Evolutionary conservation across 352 stramenopile species (phyloP).

Genomic region (Phytopythium litorale): DNA sequence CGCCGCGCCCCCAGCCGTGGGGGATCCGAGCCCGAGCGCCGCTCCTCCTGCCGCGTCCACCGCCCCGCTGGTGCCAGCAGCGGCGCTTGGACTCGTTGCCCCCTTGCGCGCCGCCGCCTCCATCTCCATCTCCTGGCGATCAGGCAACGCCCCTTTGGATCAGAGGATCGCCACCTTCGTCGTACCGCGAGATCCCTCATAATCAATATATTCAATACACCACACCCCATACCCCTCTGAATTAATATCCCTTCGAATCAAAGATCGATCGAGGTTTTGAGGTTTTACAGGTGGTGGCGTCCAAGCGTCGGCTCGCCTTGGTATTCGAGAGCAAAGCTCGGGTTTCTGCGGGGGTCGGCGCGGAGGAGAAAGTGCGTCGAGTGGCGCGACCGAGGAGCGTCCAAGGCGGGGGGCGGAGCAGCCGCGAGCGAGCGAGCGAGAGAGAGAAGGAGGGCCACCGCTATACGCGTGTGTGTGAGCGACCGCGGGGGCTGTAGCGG

Average conservation of each 20-base stretch:
- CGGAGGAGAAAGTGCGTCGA: background rate
- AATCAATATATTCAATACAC: background rate
- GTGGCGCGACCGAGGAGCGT: background rate
- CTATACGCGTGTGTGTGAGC: background rate
- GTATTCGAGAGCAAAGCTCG: background rate
- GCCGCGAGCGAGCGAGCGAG: background rate
- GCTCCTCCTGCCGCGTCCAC: background rate
- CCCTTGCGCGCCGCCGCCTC: slow-evolving; percentile 4
- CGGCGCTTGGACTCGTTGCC: slow-evolving; percentile 4
- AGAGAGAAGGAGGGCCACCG: background rate
- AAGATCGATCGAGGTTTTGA: slow-evolving; percentile 7
- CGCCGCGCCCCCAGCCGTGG: slow-evolving; percentile 1
- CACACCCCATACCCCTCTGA: background rate
- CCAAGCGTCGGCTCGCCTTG: background rate
- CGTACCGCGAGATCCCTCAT: background rate
- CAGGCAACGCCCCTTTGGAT: background rate
- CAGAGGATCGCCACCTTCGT: background rate
- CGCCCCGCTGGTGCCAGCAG: background rate
- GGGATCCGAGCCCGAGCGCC: background rate
- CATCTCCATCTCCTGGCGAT: background rate
- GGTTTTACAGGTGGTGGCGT: slow-evolving; percentile 8
- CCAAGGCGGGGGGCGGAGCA: background rate
- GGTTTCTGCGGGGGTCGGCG: background rate
- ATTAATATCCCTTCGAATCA: background rate
- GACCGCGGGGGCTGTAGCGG: background rate